Evolutionary conservation across 2,329 filamentous ascomycete species (phyloP), one percentile per base, ranked within the genome.

Genomic region (Coniochaeta hoffmannii): DNA sequence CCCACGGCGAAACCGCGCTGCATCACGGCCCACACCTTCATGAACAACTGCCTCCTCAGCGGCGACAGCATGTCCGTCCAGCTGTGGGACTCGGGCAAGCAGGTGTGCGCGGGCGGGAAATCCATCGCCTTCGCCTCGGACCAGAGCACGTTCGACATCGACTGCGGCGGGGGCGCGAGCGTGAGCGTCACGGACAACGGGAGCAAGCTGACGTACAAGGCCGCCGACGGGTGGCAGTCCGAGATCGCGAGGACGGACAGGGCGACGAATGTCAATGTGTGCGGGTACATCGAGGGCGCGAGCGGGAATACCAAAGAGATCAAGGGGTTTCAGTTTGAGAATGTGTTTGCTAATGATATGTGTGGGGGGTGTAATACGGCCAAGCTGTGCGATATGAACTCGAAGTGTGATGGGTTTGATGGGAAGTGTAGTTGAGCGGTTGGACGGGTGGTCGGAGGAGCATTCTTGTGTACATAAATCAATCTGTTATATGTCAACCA

Each of bases 1-100:
- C 49, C 49, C 4, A 51, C 49, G 28, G 49, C 15, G 12, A 51
- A 51, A 15, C 49, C 49, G 49, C 49, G 49, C 49, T 51, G 49
- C 49, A 31, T 51, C 7, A 31, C 49, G 6, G 49, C 7, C 6
- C 49, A 19, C n/a, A 51, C 49, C 12, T 51, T 22, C 49, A 51
- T 51, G 49, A 10, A 28, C 49, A 51, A 51, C 28, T 51, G 49
- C 28, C 28, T 51, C 14, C 26, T 31, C 26, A n/a, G 9, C 10
- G 49, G 49, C 28, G 34, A 36, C 34, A 32, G 12, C 30, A 32
- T 32, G n/a, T n/a, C 30, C 36, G n/a, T 22, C 15, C 36, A 41
- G 36, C 5, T 19, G 9, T 41, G 36, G 36, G 36, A 41, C n/a
- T 7, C 15, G 9, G 36, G 36, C 6, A n/a, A 19, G 17, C n/a